phyloP scores from a whole-genome alignment of 139 green algal species.

The Coccomyxa sp. region DNA sequence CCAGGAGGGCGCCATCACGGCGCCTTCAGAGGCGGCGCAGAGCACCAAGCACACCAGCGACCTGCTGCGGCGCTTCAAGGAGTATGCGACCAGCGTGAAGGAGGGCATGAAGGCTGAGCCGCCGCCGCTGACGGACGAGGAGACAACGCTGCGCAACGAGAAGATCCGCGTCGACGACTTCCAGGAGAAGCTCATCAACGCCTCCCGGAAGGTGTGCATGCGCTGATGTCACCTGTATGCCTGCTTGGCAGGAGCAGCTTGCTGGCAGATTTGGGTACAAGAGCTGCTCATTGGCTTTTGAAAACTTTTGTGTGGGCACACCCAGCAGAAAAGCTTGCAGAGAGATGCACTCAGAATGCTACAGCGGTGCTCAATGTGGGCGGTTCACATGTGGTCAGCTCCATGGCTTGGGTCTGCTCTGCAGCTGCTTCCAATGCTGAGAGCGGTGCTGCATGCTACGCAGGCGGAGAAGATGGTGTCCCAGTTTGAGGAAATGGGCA shows the following conservation, averaged over 20 bases:
- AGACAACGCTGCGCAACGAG: slow-evolving; percentile 32
- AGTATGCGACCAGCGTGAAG: slow-evolving; percentile 35
- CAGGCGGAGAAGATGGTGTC: slow-evolving; percentile 60
- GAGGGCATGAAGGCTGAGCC: slow-evolving; percentile 26
- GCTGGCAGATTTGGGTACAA: too few relatives aligned
- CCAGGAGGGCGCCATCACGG: slow-evolving; percentile 40
- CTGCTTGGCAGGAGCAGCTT: too few relatives aligned
- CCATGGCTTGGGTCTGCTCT: too few relatives aligned
- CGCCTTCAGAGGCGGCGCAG: slow-evolving; percentile 59
- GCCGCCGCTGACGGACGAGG: slow-evolving; percentile 28
- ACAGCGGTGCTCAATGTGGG: too few relatives aligned
- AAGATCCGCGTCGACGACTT: slow-evolving; percentile 37
- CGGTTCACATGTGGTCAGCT: too few relatives aligned
- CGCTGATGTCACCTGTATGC: too few relatives aligned
- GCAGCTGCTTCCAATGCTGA: too few relatives aligned
- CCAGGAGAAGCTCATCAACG: slow-evolving; percentile 38
- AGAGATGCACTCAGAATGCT: too few relatives aligned
- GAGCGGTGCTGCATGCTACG: too few relatives aligned
- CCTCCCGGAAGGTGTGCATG: slow-evolving; percentile 33
- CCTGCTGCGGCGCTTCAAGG: slow-evolving; percentile 70
- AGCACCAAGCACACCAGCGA: slow-evolving; percentile 54
- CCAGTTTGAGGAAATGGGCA: slow-evolving; percentile 57
- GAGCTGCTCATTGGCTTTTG: too few relatives aligned
- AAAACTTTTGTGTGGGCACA: too few relatives aligned
- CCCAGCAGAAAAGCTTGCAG: too few relatives aligned